phyloP scores from a whole-genome alignment of 2,329 filamentous ascomycete species.

The Gyromitra esculenta region DNA sequence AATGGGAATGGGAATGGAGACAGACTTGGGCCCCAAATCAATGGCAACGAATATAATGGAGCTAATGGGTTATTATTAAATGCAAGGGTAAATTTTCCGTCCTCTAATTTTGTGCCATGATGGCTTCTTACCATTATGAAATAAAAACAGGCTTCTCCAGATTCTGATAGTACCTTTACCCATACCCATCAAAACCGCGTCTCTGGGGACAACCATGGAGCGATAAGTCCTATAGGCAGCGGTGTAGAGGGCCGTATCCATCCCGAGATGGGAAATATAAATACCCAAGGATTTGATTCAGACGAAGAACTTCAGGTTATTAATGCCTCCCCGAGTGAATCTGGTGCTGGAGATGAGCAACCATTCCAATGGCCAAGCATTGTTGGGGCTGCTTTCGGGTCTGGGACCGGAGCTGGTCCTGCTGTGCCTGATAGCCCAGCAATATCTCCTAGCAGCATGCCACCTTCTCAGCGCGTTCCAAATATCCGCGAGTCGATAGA shows the following conservation, averaged over 20 bases:
- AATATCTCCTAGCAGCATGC: slow-evolving; percentile 25
- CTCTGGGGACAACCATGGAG: slow-evolving; percentile 5
- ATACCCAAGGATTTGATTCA: slow-evolving; percentile 32
- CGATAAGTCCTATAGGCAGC: neutral
- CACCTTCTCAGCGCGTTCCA: slow-evolving; percentile 18
- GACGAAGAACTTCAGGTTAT: slow-evolving; percentile 51
- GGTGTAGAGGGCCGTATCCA: neutral
- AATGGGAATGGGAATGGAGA: slow-evolving; percentile 27
- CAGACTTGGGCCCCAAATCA: neutral
- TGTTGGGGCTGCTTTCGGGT: slow-evolving; percentile 34
- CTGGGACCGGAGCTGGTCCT: slow-evolving; percentile 6
- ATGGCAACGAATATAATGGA: slow-evolving; percentile 20
- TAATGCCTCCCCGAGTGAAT: slow-evolving; percentile 51
- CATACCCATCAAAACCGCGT: slow-evolving; percentile 16
- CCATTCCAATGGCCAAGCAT: slow-evolving; percentile 37
- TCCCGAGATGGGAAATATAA: slow-evolving; percentile 24
- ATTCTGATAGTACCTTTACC: slow-evolving; percentile 48
- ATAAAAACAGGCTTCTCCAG: slow-evolving; percentile 34
- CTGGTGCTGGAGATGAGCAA: slow-evolving; percentile 44
- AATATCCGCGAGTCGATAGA: slow-evolving; percentile 22
- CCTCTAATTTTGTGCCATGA: slow-evolving; percentile 26
- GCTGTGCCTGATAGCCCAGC: slow-evolving; percentile 30
- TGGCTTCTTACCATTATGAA: slow-evolving; percentile 41
- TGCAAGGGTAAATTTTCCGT: slow-evolving; percentile 31
- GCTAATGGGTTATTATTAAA: slow-evolving; percentile 30